A percentile compares a stretch with the other conserved stretches of the same genome.
These are phyloP conservation scores for Schrenkiella parvula DNA, from an alignment of 345 rosid genomes.

Conservation along the genomic window DNA sequence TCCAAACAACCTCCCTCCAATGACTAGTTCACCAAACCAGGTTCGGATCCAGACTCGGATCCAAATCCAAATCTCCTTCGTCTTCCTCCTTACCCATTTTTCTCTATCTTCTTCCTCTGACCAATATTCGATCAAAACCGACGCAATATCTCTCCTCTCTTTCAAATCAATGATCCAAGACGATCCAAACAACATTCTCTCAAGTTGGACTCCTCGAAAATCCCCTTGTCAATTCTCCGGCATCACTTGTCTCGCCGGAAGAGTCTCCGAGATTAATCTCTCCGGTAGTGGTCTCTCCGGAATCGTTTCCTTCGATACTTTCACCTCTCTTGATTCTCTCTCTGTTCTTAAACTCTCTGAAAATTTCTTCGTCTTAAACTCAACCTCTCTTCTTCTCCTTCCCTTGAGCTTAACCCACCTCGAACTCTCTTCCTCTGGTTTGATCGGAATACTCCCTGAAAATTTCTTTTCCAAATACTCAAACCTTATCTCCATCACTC, in stretches of 20 bases:
- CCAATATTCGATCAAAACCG: constrained; percentile 59
- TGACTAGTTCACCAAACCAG: constrained; percentile 45
- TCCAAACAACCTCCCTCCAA: constrained; percentile 35
- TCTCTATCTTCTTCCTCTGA: constrained; percentile 31
- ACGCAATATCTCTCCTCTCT: constrained; percentile 54
- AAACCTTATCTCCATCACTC: constrained; percentile 50
- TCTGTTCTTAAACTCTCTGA: constrained; percentile 57
- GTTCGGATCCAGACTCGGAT: constrained; percentile 25
- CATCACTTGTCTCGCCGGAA: constrained; percentile 60
- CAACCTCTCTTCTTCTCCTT: constrained; percentile 73
- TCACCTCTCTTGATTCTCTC: constrained; percentile 56
- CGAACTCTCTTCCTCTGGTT: constrained; percentile 57
- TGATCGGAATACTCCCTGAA: constrained; percentile 62
- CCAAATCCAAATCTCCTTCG: constrained; percentile 32
- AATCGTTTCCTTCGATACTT: constrained; percentile 50
- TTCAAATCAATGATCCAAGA: constrained; percentile 68
- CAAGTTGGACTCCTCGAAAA: constrained; percentile 50
- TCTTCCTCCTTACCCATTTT: constrained; percentile 31
- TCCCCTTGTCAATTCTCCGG: constrained; percentile 75
- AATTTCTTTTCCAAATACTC: constrained; percentile 52
- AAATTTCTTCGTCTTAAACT: constrained; percentile 50
- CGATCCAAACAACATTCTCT: constrained; percentile 61
- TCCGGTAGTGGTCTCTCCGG: constrained; percentile 51
- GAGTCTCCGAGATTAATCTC: constrained; percentile 73
- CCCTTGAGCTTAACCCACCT: constrained; percentile 64